Base-by-base conservation (phyloP, 805 yeast species). In the Candida pini region DNA sequence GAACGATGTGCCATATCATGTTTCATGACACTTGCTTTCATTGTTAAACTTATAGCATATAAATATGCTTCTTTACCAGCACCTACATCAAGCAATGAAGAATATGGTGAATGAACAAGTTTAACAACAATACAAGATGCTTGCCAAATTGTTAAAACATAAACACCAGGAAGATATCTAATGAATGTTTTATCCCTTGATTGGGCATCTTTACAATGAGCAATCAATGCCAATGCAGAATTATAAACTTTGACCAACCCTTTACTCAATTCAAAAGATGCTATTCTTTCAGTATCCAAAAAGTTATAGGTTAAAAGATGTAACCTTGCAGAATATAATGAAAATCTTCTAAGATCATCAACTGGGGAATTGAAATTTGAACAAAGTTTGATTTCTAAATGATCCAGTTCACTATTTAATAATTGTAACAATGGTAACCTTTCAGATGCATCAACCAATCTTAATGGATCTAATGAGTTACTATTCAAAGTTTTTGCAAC, bases 1-100 rank as follows among this genome's bases (percentile, higher is more conserved):
- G 95, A 84, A 45, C 97, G 72, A 55, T 85, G 86, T 0, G 97
- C 86, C 69, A 92, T 79, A 53, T 90, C 98, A 60, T 89, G 92
- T 49, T 87, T 87, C 48, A 86, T 66, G 19, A 90, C 81, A 0
- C 96, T 86, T 0, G 96, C 94, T 40, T 77, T 77, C 38, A 78
- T 72, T 2, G 92, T 78, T 30, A 84, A 59, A 14, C 71, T 66
- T 16, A 84, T 76, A 1, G 92, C 92, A 16, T 66, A 63, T 41
- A 73, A 73, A 48, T 81, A 86, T 20, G 82, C 70, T 35, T 69
- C 72, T 51, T 76, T 79, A 6, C 96, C 97, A 0, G 78, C 68
- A 3, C 73, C 76, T 22, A 76, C 58, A 58, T 88, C 96, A 12
- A 89, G 53, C 12, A 78, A 71, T 18, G 71, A 64, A 18, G 78